Conservation (phyloP, 2,329 filamentous ascomycete species). For the Arthrobotrys iridis region DNA sequence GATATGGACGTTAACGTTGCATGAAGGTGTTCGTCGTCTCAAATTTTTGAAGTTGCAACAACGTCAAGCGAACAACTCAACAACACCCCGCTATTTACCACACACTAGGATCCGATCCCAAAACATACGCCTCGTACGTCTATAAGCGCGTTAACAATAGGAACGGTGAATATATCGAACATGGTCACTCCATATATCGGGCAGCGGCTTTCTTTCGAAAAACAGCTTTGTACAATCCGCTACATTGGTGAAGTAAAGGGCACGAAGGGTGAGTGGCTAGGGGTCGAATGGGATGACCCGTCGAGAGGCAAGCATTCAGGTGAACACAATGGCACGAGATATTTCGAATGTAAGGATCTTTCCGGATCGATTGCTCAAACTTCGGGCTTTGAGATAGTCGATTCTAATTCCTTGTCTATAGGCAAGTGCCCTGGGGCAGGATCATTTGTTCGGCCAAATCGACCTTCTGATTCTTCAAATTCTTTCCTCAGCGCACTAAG, state of each 20-base stretch:
- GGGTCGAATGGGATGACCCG: slow-evolving; percentile 95
- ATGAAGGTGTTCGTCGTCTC: slow-evolving; percentile 24
- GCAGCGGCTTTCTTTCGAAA: slow-evolving; percentile 82
- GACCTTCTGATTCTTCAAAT: slow-evolving; percentile 73
- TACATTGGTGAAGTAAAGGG: slow-evolving; percentile 81
- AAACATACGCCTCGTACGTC: not conserved
- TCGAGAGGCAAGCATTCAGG: slow-evolving; percentile 90
- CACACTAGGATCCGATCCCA: slow-evolving; percentile 7
- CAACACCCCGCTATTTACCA: slow-evolving; percentile 44
- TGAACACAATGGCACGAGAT: slow-evolving; percentile 78
- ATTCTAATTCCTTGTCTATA: slow-evolving; percentile 59
- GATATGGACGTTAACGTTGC: slow-evolving; percentile 15
- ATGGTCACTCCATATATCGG: slow-evolving; percentile 67
- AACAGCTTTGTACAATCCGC: slow-evolving; percentile 81
- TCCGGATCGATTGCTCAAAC: slow-evolving; percentile 5
- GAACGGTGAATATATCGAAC: slow-evolving; percentile 18
- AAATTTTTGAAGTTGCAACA: slow-evolving; percentile 53
- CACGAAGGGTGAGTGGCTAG: slow-evolving; percentile 83
- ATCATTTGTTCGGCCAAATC: slow-evolving; percentile 84
- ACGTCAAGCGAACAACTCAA: slow-evolving; percentile 51
- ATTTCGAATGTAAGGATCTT: slow-evolving; percentile 78
- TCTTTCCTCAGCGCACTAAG: slow-evolving; percentile 82
- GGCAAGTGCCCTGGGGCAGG: slow-evolving; percentile 75
- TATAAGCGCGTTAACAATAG: not conserved
- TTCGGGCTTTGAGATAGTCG: not conserved